Base-by-base conservation (phyloP, 1,139 yeast species). In the Kazachstania sp. region DNA sequence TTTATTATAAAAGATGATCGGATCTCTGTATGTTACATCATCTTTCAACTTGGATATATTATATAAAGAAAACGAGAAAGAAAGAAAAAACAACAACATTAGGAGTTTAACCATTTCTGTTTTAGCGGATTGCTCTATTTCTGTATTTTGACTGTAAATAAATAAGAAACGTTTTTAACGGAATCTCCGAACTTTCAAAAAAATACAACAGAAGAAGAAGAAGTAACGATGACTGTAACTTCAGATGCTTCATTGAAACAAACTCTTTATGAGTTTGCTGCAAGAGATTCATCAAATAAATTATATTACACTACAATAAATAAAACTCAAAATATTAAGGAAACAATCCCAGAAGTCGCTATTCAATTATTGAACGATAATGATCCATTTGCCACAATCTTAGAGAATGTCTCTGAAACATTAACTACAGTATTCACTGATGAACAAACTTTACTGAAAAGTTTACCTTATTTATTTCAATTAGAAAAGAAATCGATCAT, bases 381-480 rank as follows among this genome's bases (percentile, higher is more conserved):
- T 15, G 67, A 64, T 48, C 68, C 68, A 3, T 59, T 63, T 47
- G 51, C 54, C 42, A 43, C 51, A 11, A 49, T 59, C 30, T 49
- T 49, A 13, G 54, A 55, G 11, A 45, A 46, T 11, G 36, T 53
- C 16, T 36, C 50, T 7, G 45, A 44, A 11, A 48, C 51, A 18
- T 41, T 59, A 6, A 52, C 57, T 15, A 52, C 61, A 2, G 71
- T 73, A 4, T 62, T 75, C 36, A 66, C 79, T 5, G 70, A 83
- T 8, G 74, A 85, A 36, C 55, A 71, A 11, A 72, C 85, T 3
- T 70, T 78, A 45, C 75, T 86, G 29, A 63, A 68, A 30, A 74
- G 83, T 8, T 63, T 86, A 31, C 90, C 95, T 13, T 72, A 74
- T 45, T 71, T 86, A 41, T 69, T 79, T 7, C 65, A 69, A 37